Evolutionary conservation across 805 yeast genomes (phyloP).

Genomic region (Kluyveromyces nonfermentans): DNA sequence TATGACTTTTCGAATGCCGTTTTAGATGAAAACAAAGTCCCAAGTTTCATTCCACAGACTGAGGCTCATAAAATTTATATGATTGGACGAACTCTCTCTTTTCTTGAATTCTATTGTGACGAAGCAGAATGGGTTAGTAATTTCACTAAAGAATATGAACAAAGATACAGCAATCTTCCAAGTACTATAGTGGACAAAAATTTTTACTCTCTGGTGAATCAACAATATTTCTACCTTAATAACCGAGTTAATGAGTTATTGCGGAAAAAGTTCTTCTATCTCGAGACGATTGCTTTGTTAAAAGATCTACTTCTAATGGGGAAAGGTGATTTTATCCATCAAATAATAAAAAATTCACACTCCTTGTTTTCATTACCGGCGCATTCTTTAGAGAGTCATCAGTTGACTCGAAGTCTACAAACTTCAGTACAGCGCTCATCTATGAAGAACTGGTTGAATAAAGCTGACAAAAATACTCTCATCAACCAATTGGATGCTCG

Average conservation of each 20-base stretch:
- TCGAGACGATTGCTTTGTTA: constrained; percentile 48
- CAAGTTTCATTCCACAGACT: constrained; percentile 31
- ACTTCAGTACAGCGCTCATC: constrained; percentile 54
- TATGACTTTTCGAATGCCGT: constrained; percentile 10
- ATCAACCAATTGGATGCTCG: constrained; percentile 69
- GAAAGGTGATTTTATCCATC: constrained; percentile 74
- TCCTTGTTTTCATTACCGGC: constrained; percentile 52
- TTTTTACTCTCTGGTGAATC: constrained; percentile 30
- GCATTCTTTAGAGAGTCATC: constrained; percentile 50
- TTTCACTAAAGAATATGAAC: constrained; percentile 27
- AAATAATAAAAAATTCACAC: constrained; percentile 47
- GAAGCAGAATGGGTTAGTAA: constrained; percentile 57
- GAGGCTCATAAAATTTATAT: constrained; percentile 42
- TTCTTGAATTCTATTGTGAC: constrained; percentile 53
- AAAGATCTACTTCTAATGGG: constrained; percentile 62
- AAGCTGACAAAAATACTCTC: constrained; percentile 31
- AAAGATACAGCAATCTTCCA: constrained; percentile 8
- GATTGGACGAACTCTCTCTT: constrained; percentile 65
- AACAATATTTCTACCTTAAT: constrained; percentile 44
- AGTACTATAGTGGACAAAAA: constrained; percentile 4
- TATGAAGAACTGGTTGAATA: constrained; percentile 31
- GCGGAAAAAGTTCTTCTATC: constrained; percentile 39
- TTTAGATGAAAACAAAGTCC: constrained; percentile 25
- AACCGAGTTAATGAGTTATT: constrained; percentile 43
- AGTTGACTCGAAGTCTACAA: constrained; percentile 52